phyloP scores from a whole-genome alignment of 148 eudicot genomes.

The Pouteria glomerata region DNA sequence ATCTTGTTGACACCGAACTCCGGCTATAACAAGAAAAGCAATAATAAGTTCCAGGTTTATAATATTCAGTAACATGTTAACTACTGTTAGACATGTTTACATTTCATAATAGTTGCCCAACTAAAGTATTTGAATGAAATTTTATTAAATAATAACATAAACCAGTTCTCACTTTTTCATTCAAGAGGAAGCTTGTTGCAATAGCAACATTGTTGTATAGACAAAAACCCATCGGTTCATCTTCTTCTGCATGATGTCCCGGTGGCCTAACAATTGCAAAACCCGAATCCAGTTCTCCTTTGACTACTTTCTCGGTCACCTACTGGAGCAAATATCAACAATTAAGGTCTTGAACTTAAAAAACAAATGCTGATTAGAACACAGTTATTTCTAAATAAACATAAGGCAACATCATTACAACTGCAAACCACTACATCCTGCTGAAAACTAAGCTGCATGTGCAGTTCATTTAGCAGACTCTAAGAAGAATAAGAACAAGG shows the following conservation, averaged over 20 bases:
- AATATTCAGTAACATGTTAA: background rate
- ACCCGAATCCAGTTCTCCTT: conserved; percentile 85
- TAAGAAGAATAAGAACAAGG: background rate
- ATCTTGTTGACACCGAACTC: conserved; percentile 77
- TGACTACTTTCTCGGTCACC: conserved; percentile 86
- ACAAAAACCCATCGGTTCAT: conserved; percentile 96
- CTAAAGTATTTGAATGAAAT: conserved; percentile 6
- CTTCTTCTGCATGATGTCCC: conserved; percentile 92
- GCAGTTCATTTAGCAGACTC: background rate
- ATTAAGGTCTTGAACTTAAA: background rate
- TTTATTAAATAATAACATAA: background rate
- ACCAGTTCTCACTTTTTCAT: conserved; percentile 57
- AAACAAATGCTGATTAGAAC: background rate
- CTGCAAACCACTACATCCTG: background rate
- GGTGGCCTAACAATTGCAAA: conserved; percentile 99
- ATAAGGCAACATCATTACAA: background rate
- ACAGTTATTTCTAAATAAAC: background rate
- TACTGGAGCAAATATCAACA: conserved; percentile 22
- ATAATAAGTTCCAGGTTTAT: background rate
- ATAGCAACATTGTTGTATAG: conserved; percentile 86
- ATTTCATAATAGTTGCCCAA: background rate
- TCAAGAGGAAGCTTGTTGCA: conserved; percentile 77
- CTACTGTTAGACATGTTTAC: background rate
- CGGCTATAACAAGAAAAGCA: conserved; percentile 30
- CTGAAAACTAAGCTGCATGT: background rate